phyloP scores from a whole-genome alignment of 345 rosid genomes.

The Corchorus olitorius region DNA sequence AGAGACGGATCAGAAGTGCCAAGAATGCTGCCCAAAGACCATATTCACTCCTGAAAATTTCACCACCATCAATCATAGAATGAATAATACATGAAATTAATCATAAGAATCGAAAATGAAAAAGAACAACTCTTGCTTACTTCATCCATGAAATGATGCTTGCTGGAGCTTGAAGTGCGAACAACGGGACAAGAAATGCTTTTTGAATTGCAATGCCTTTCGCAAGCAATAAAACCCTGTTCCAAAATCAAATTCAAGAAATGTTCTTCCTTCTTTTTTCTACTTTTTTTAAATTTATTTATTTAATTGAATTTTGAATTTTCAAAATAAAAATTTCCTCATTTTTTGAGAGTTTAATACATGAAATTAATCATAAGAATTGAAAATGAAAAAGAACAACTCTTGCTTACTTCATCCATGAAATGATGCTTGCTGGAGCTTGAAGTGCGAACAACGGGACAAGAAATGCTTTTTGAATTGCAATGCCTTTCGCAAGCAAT shows the following conservation, averaged over 20 bases:
- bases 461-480: conserved; percentile 68
- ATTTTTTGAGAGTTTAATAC: background rate
- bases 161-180: conserved; percentile 78
- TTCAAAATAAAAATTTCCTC: background rate
- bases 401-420: conserved; percentile 80
- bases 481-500: conserved; percentile 76
- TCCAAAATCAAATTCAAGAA: conserved; percentile 9
- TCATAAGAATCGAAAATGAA: background rate
- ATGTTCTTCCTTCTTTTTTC: too few species aligned
- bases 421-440: conserved; percentile 63
- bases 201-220: conserved; percentile 77
- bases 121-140: conserved; percentile 39
- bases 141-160: conserved; percentile 75
- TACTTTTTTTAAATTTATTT: too few species aligned
- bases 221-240: conserved; percentile 67
- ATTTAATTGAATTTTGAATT: background rate
- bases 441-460: conserved; percentile 79
- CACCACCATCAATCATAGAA: background rate
- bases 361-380: background rate
- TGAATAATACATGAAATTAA: background rate
- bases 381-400: background rate
- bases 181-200: conserved; percentile 75
- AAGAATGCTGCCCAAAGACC: conserved; percentile 85
- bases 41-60: conserved; percentile 79
- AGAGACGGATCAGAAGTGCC: conserved; percentile 78